A percentile compares a stretch with the other conserved stretches of the same genome.
These are phyloP conservation scores for Hyphodiscus sp. DNA, from an alignment of 2,329 filamentous ascomycete species.

Conservation along the genomic window DNA sequence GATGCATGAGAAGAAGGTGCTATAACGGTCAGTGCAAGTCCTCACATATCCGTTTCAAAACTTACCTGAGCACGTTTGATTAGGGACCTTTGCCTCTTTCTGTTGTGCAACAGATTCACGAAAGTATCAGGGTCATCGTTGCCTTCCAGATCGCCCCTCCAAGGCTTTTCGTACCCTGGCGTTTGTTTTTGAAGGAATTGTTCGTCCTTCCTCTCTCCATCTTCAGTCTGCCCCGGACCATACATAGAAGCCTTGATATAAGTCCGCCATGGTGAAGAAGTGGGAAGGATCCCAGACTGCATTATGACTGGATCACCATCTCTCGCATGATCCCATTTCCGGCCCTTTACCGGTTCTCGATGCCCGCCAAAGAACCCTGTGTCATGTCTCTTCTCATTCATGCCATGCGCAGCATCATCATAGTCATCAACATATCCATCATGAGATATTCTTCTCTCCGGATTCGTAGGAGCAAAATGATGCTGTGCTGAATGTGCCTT, in stretches of 20 bases:
- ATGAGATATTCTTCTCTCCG: slow-evolving; percentile 21
- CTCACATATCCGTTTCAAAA: neutral
- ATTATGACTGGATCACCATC: slow-evolving; percentile 30
- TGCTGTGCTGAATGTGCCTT: slow-evolving; percentile 26
- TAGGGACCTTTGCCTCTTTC: slow-evolving; percentile 22
- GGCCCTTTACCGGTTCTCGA: slow-evolving; percentile 28
- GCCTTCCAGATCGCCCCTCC: slow-evolving; percentile 28
- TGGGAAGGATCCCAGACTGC: slow-evolving; percentile 17
- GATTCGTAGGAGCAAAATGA: slow-evolving; percentile 17
- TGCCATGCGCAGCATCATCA: slow-evolving; percentile 16
- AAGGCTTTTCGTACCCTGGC: slow-evolving; percentile 30
- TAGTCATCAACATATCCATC: slow-evolving; percentile 29
- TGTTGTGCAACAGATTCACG: slow-evolving; percentile 23
- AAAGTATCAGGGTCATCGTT: slow-evolving; percentile 24
- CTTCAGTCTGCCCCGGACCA: slow-evolving; percentile 21
- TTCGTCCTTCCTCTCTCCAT: slow-evolving; percentile 24
- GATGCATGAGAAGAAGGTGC: slow-evolving; percentile 29
- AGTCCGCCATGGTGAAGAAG: slow-evolving; percentile 24
- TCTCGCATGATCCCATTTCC: slow-evolving; percentile 32
- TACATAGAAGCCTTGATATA: slow-evolving; percentile 30
- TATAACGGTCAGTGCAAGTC: slow-evolving; percentile 12
- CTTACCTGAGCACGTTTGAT: slow-evolving; percentile 25
- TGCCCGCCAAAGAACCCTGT: slow-evolving; percentile 28
- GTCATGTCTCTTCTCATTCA: slow-evolving; percentile 21
- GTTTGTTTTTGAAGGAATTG: slow-evolving; percentile 25